Conservation (phyloP, 73 alveolate genomes). For the Durusdinium trenchii region DNA sequence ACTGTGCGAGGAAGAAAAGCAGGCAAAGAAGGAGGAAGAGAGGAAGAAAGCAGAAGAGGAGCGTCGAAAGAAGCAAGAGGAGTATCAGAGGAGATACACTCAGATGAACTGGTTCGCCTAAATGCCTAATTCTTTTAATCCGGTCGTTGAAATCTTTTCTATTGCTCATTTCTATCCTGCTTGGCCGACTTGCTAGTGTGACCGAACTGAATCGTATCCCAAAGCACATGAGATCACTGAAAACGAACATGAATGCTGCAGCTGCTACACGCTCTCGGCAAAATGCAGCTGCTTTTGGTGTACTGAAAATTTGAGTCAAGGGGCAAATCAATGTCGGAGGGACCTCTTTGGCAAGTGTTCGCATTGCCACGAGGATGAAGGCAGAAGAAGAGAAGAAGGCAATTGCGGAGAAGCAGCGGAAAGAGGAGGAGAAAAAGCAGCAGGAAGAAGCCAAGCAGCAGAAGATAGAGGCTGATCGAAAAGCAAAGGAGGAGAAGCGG, state of each 20-base stretch:
- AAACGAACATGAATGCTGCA: too few relatives aligned
- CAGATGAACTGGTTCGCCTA: too few relatives aligned
- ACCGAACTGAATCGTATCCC: too few relatives aligned
- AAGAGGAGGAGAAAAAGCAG: conserved; percentile 3
- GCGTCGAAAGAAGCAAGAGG: conserved; percentile 73
- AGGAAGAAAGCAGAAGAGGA: conserved; percentile 7
- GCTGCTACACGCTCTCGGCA: too few relatives aligned
- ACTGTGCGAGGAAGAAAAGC: conserved; percentile 3
- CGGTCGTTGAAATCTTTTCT: too few relatives aligned
- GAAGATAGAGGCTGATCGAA: not conserved
- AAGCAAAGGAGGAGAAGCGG: not conserved
- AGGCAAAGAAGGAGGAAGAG: conserved; percentile 11
- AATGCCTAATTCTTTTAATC: too few relatives aligned
- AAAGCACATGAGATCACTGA: too few relatives aligned
- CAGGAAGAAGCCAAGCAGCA: not conserved
- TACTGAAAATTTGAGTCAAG: too few relatives aligned
- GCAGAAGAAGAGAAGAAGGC: conserved; percentile 36
- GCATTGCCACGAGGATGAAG: conserved; percentile 23
- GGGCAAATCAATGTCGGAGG: not conserved
- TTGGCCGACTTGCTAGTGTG: too few relatives aligned
- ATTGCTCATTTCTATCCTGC: too few relatives aligned
- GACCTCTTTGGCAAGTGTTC: not conserved
- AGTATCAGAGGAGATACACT: conserved; percentile 29
- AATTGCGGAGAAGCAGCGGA: not conserved
- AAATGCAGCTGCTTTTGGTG: too few relatives aligned